Conservation (phyloP, 805 yeast species). For the Teunomyces pallodes region DNA sequence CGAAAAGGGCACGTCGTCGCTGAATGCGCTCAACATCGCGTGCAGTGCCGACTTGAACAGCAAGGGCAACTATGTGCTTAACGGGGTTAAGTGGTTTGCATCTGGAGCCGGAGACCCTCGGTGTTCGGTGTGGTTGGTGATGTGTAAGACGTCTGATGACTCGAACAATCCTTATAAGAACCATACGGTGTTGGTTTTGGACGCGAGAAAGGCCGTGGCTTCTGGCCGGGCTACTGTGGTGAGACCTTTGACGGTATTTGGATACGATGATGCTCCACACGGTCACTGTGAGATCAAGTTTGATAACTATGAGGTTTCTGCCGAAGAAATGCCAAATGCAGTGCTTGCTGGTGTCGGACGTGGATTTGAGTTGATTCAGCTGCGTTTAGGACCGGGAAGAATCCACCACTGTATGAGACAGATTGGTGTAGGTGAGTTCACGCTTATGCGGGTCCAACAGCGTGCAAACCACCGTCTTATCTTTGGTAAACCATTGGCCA, state of each 20-base stretch:
- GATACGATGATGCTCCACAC: slow-evolving; percentile 69
- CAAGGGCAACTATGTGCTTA: slow-evolving; percentile 48
- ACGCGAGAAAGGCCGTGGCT: slow-evolving; percentile 47
- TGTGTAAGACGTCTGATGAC: slow-evolving; percentile 46
- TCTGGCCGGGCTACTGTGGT: slow-evolving; percentile 48
- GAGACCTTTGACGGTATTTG: slow-evolving; percentile 54
- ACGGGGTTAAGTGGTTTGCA: slow-evolving; percentile 69
- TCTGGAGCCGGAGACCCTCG: slow-evolving; percentile 71
- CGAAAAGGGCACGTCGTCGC: slow-evolving; percentile 57
- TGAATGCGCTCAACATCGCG: slow-evolving; percentile 60
- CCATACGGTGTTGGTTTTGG: slow-evolving; percentile 57
- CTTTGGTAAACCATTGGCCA: slow-evolving; percentile 49
- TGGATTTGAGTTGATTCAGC: slow-evolving; percentile 63
- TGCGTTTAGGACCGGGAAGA: slow-evolving; percentile 67
- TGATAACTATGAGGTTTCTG: slow-evolving; percentile 46
- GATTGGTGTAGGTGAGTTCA: slow-evolving; percentile 59
- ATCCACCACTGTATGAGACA: slow-evolving; percentile 69
- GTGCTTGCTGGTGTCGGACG: slow-evolving; percentile 47
- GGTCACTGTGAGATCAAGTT: slow-evolving; percentile 66
- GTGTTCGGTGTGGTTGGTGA: slow-evolving; percentile 50
- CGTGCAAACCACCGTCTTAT: slow-evolving; percentile 54
- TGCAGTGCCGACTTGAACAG: slow-evolving; percentile 37
- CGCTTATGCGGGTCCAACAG: slow-evolving; percentile 44
- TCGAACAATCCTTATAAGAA: slow-evolving; percentile 39
- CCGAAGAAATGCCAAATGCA: slow-evolving; percentile 39